Evolutionary conservation across 108 stramenopile genomes (phyloP).

Genomic region (Cylindrotheca fusiformis): DNA sequence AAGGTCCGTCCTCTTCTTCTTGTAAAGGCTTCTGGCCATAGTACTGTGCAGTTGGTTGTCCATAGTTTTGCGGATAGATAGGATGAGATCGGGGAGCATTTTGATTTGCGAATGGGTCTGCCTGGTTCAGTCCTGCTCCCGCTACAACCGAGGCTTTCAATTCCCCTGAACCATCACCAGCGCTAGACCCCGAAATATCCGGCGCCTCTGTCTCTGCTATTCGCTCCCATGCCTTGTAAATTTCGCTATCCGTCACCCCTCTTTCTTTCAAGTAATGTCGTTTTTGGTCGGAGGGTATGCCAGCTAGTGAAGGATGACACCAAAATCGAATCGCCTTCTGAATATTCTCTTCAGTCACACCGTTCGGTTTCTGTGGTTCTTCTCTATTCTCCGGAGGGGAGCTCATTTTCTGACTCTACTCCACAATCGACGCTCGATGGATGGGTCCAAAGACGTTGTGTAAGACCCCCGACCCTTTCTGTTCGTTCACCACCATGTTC

Average conservation of each 20-base stretch:
- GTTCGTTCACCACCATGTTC: no score
- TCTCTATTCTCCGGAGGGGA: not conserved
- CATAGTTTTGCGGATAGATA: not conserved
- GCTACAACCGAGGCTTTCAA: not conserved
- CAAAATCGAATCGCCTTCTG: slow-evolving; percentile 34
- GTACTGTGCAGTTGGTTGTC: slow-evolving; percentile 2
- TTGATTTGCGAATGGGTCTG: not conserved
- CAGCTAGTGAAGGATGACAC: slow-evolving; percentile 34
- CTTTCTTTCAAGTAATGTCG: slow-evolving; percentile 22
- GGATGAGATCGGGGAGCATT: not conserved
- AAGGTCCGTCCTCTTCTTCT: slow-evolving; percentile 17
- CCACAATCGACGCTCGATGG: no score
- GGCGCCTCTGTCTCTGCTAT: slow-evolving; percentile 9
- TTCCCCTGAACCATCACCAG: not conserved
- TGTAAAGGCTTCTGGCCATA: not conserved
- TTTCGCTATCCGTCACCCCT: slow-evolving; percentile 29
- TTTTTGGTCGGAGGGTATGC: slow-evolving; percentile 26
- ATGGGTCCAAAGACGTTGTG: no score
- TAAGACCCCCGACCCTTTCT: no score
- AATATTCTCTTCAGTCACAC: slow-evolving; percentile 13
- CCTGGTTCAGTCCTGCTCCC: not conserved
- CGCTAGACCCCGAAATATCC: not conserved
- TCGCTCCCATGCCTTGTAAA: slow-evolving; percentile 35
- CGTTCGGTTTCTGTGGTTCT: slow-evolving; percentile 1
- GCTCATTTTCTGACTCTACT: no score